Evolutionary conservation across 345 rosid genomes (phyloP).

Genomic region (Pistacia integerrima): DNA sequence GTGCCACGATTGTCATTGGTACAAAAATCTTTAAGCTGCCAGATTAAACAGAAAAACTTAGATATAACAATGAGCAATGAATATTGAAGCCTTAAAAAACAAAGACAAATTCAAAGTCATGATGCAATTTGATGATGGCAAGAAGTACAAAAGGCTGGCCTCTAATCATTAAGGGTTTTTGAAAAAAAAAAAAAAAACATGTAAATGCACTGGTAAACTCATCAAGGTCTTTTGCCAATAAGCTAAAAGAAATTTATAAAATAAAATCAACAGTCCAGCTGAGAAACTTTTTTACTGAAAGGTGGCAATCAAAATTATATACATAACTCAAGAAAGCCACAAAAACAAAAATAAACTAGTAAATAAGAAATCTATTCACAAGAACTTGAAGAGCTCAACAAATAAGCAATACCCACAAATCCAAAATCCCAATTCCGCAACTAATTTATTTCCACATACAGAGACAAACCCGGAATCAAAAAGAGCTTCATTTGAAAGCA

Average conservation of each 20-base stretch:
- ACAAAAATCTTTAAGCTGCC: constrained; percentile 88
- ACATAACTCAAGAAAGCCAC: no score
- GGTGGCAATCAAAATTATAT: no score
- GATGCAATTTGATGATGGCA: not conserved
- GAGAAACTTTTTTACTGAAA: no score
- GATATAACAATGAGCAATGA: not conserved
- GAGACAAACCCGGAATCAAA: not conserved
- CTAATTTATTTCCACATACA: not conserved
- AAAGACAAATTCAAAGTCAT: not conserved
- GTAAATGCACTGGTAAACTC: not conserved
- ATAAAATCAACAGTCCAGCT: no score
- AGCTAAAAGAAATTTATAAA: no score
- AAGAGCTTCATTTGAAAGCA: not conserved
- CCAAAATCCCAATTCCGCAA: not conserved
- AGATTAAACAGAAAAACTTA: constrained; percentile 22
- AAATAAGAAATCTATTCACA: no score
- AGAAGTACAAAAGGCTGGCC: not conserved
- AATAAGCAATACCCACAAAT: not conserved
- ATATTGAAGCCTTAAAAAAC: not conserved
- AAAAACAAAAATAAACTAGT: no score
- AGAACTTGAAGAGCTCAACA: not conserved
- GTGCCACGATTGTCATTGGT: constrained; percentile 73
- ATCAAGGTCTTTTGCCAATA: not conserved
- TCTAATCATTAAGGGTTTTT: not conserved
- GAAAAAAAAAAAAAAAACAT: not conserved